Percentiles rank a stretch among this genome's conserved stretches.
Evolutionary conservation across 495 filamentous ascomycete species (phyloP).

Genomic region (Hyphodiscus hymeniophilus): DNA sequence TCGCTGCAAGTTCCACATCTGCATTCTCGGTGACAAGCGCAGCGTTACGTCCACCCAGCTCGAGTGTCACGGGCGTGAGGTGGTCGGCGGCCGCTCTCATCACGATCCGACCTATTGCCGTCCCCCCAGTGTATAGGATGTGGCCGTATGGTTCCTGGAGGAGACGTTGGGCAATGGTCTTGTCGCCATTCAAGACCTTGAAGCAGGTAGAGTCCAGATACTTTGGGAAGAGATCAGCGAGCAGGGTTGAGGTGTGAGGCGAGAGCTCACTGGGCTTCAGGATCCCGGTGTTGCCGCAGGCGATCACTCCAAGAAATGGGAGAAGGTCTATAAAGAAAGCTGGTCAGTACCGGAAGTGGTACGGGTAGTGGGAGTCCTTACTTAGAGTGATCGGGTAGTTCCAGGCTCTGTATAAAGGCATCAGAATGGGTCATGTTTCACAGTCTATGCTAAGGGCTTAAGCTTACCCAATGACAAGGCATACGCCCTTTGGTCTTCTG

Average conservation of each 20-base stretch:
- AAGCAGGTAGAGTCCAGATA: slow-evolving; percentile 56
- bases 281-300: background rate
- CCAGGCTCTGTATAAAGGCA: background rate
- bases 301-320: background rate
- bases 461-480: background rate
- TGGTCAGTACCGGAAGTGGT: background rate
- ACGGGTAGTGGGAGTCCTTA: background rate
- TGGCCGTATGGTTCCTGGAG: slow-evolving; percentile 67
- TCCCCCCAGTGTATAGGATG: slow-evolving; percentile 69
- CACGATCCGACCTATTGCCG: slow-evolving; percentile 56
- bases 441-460: no score
- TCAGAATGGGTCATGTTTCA: background rate
- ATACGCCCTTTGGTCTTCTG: background rate
- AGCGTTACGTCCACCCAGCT: slow-evolving; percentile 45
- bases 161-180: slow-evolving; percentile 55
- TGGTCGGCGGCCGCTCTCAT: slow-evolving; percentile 64
- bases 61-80: slow-evolving; percentile 51
- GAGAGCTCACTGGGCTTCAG: slow-evolving; percentile 38
- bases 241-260: slow-evolving; percentile 46
- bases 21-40: slow-evolving; percentile 46
- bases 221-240: slow-evolving; percentile 45
- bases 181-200: slow-evolving; percentile 51
- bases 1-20: slow-evolving; percentile 48
- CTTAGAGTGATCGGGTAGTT: background rate
- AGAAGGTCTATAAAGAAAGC: background rate